phyloP scores from a whole-genome alignment of 768 basidiomycete species.

The Tricholoma bakamatsutake region DNA sequence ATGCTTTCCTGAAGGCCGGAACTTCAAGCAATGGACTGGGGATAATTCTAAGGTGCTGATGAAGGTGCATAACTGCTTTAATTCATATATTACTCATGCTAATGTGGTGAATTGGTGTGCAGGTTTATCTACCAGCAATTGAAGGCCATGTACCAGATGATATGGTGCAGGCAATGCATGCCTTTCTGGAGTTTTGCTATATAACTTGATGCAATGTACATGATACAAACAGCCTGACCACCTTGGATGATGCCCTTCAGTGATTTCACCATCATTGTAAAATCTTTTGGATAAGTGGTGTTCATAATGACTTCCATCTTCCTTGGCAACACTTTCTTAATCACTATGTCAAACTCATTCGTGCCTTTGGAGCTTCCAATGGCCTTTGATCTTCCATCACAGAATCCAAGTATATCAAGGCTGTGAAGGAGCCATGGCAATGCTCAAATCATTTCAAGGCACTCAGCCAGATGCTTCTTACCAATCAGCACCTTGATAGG shows the following conservation, averaged over 20 bases:
- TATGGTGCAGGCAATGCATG: no score
- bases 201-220: no score
- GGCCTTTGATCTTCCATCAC: no score
- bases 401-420: no score
- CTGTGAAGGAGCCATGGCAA: neutral
- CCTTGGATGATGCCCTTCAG: no score
- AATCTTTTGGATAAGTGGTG: neutral
- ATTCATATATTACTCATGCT: neutral
- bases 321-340: neutral
- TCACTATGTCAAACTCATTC: neutral
- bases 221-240: no score
- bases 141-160: no score
- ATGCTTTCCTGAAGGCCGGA: slow-evolving; percentile 1
- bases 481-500: neutral
- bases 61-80: neutral
- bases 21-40: slow-evolving; percentile 15
- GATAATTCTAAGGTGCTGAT: slow-evolving; percentile 14
- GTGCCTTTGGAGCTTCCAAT: neutral
- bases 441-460: neutral
- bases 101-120: neutral
- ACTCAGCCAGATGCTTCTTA: neutral
- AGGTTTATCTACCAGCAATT: neutral
- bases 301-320: neutral
- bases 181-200: no score
- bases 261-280: neutral